Base-by-base conservation (phyloP, 768 basidiomycete species). In the Pleurotus pulmonarius region DNA sequence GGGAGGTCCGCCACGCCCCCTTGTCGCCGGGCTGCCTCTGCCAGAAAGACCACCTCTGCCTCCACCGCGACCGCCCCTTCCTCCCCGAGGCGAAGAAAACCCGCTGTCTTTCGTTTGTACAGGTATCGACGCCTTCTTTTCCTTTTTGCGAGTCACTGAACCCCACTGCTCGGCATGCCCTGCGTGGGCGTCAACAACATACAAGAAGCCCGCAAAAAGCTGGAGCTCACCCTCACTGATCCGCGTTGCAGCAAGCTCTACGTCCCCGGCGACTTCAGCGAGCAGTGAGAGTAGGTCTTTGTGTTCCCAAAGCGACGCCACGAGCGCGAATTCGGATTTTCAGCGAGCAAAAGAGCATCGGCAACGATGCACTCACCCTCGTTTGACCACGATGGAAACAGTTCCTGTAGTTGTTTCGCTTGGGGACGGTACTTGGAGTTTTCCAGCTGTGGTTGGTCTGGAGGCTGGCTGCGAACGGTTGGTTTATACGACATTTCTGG, bases 71-170 rank as follows among this genome's bases (percentile, higher is more conserved):
- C 75, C 79, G 18, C 88, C 87, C 59, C 88, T 75, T 38, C 74
- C 80, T 57, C 85, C 87, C 54, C 87, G 80, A 63, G 73, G 20
- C 22, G 39, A 52, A 52, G 51, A 9, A 22, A 39, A 39, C 15
- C 37, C 34, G 2, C 81, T 70, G 22, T 87, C 82, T 70, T 84
- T 88, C 48, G 85, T 67, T 34, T 57, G 59, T 41, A 2, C 41
- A 77, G 43, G 16, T 75, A 49, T 6, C 12, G 79, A 63, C 25
- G 73, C 58, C 72, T 90, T 92, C 79, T 92, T 92, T 70, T 93
- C 90, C 76, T 91, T 94, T 82, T 92, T 93, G 70, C 83, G 87
- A 60, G 83, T 83, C 56, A 92, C 91, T 55, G 89, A 83, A 51
- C 82, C 90, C 91, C 91, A 94, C 65, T 87, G 88, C 68, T 86